Evolutionary conservation across 768 basidiomycete species (phyloP).

Genomic region (Leccinum fibrillosum): DNA sequence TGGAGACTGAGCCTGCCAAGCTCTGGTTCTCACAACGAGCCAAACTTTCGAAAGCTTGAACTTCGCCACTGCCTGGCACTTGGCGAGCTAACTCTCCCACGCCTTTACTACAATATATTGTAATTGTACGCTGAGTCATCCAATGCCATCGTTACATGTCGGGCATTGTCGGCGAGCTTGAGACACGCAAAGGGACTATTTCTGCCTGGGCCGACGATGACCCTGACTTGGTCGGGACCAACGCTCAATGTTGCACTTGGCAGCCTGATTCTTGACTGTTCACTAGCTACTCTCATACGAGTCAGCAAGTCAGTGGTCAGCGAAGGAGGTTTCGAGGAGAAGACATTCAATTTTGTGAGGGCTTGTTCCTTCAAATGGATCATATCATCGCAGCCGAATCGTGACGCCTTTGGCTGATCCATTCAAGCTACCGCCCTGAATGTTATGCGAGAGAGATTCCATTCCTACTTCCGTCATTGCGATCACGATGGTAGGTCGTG

Average conservation of each 20-base stretch:
- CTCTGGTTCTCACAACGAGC: not conserved
- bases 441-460: slow-evolving; percentile 6
- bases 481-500: not conserved
- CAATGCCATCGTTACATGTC: no score
- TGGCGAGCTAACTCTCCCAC: no score
- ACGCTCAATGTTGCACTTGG: not conserved
- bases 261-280: no score
- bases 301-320: not conserved
- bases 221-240: not conserved
- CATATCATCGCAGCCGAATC: not conserved
- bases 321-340: not conserved
- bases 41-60: no score
- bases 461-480: not conserved
- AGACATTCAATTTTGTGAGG: not conserved
- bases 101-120: no score
- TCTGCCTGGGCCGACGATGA: not conserved
- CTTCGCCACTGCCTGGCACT: no score
- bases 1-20: not conserved
- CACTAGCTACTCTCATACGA: no score
- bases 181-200: no score
- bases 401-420: not conserved
- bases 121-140: no score
- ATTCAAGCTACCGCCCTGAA: not conserved
- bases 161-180: no score
- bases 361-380: not conserved